Evolutionary conservation across 2,329 filamentous ascomycete genomes (phyloP).

Genomic region (Shiraia sp.): DNA sequence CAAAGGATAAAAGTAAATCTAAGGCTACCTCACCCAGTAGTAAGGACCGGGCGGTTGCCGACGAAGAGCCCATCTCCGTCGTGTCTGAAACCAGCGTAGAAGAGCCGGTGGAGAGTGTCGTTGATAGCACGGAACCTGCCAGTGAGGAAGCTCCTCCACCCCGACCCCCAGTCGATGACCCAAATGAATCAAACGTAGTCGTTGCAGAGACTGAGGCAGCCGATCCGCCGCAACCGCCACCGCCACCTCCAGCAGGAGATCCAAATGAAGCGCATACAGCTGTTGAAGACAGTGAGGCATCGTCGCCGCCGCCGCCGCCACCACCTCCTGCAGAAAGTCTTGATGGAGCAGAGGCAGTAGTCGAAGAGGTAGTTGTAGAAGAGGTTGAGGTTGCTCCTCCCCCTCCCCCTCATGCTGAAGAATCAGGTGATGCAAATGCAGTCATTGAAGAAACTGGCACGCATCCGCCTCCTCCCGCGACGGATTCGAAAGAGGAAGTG

Average conservation of each 20-base stretch:
- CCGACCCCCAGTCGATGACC: neutral
- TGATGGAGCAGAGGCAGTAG: neutral
- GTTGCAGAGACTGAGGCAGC: slow-evolving; percentile 1
- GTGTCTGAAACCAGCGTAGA: slow-evolving; percentile 4
- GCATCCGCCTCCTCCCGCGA: too few relatives aligned
- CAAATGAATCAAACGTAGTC: neutral
- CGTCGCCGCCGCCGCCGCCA: slow-evolving; percentile 5
- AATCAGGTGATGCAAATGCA: neutral
- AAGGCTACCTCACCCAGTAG: slow-evolving; percentile 11
- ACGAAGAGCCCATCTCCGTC: slow-evolving; percentile 20
- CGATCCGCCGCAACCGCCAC: too few relatives aligned
- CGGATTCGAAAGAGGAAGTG: too few relatives aligned
- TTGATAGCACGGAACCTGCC: neutral
- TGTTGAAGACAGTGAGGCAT: slow-evolving; percentile 2
- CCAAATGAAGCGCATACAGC: neutral
- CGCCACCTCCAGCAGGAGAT: neutral
- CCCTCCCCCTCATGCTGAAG: neutral
- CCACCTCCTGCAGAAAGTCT: neutral
- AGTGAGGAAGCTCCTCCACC: neutral
- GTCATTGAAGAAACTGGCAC: too few relatives aligned
- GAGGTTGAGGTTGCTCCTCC: neutral
- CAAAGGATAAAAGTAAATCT: slow-evolving; percentile 19
- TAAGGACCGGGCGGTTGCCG: slow-evolving; percentile 12
- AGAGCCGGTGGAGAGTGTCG: too few relatives aligned
- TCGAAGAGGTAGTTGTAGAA: neutral